These are phyloP conservation scores for Galerina marginata DNA, from an alignment of 768 basidiomycete genomes.

Conservation along the genomic window DNA sequence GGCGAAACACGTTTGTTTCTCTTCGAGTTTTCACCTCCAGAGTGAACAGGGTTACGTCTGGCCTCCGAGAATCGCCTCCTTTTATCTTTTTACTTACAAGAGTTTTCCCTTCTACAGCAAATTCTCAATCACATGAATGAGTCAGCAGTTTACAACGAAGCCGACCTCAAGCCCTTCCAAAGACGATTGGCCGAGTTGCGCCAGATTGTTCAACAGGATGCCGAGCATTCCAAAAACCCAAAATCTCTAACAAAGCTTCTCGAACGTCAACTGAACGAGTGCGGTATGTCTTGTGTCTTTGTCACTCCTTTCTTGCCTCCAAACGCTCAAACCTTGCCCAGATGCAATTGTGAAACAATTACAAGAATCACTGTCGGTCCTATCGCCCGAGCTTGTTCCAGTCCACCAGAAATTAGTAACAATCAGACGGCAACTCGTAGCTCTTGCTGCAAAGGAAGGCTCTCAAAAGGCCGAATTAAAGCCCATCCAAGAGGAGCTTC, in stretches of 20 bases:
- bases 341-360: conserved; percentile 79
- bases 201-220: conserved; percentile 84
- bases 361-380: conserved; percentile 83
- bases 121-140: conserved; percentile 96
- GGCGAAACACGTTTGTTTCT: conserved; percentile 1
- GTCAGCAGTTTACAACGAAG: conserved; percentile 90
- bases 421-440: conserved; percentile 86
- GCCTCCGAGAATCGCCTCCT: not conserved
- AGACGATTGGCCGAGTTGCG: conserved; percentile 82
- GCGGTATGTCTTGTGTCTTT: conserved; percentile 63
- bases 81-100: conserved; percentile 12
- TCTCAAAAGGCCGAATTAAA: conserved; percentile 87
- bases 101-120: conserved; percentile 61
- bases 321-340: conserved; percentile 34
- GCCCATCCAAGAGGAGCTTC: conserved; percentile 88
- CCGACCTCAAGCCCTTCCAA: conserved; percentile 88
- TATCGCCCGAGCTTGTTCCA: conserved; percentile 90
- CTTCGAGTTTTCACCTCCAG: conserved; percentile 8
- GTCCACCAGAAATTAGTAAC: conserved; percentile 89
- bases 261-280: conserved; percentile 89
- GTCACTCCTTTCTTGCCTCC: not conserved
- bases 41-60: conserved; percentile 20
- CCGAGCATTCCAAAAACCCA: conserved; percentile 81
- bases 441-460: conserved; percentile 87
- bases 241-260: conserved; percentile 88